These are phyloP conservation scores for Trichosanthes truncata DNA, from an alignment of 306 rosid genomes.

Conservation along the genomic window DNA sequence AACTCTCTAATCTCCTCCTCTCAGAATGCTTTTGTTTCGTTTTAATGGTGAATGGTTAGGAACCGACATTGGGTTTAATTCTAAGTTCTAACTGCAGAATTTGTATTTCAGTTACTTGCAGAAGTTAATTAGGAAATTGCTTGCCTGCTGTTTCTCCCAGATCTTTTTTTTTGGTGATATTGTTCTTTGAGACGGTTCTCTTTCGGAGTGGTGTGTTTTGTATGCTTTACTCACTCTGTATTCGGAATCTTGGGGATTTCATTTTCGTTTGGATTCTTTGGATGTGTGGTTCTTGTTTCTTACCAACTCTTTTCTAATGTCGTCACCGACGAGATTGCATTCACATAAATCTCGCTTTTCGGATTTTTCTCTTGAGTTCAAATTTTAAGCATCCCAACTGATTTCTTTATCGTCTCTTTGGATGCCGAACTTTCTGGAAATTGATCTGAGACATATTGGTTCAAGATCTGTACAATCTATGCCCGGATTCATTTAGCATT, in stretches of 20 bases:
- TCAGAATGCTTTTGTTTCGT: background rate
- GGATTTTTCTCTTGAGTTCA: background rate
- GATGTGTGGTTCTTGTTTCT: background rate
- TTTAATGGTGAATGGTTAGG: background rate
- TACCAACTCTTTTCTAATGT: background rate
- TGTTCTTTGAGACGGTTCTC: background rate
- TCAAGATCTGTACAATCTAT: constrained; percentile 31
- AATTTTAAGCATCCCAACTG: background rate
- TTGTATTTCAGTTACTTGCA: background rate
- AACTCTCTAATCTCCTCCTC: background rate
- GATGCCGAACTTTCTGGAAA: constrained; percentile 44
- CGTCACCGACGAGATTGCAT: background rate
- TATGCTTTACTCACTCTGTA: background rate
- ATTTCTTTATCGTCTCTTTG: background rate
- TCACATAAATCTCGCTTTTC: constrained; percentile 1
- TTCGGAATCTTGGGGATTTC: background rate
- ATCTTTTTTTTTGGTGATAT: background rate
- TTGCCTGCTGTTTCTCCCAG: background rate
- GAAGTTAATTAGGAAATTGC: background rate
- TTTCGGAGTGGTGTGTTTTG: background rate
- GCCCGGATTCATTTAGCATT: constrained; percentile 33
- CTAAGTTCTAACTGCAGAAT: background rate
- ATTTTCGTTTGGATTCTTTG: background rate
- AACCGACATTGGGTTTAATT: background rate
- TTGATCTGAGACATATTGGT: constrained; percentile 37